These are phyloP conservation scores for Tetracladium setigerum DNA, from an alignment of 495 filamentous ascomycete genomes.

Conservation along the genomic window DNA sequence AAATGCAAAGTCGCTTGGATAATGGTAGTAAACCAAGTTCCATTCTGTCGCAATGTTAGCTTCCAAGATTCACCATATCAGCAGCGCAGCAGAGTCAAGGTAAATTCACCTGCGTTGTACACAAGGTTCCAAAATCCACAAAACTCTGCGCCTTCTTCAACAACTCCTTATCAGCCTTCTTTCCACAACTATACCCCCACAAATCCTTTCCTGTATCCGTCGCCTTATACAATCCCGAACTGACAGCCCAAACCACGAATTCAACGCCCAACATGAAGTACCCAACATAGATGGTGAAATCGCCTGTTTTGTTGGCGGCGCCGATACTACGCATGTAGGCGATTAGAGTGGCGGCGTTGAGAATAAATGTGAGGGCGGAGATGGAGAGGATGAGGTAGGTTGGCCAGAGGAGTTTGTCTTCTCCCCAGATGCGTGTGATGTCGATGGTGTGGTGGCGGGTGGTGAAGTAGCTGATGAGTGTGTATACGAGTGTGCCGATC, in stretches of 20 bases:
- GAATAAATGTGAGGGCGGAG: conserved; percentile 7
- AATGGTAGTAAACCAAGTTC: conserved; percentile 11
- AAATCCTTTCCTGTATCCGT: conserved; percentile 5
- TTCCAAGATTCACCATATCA: background rate
- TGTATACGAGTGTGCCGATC: conserved; percentile 7
- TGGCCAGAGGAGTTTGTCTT: conserved; percentile 5
- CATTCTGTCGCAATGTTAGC: conserved; percentile 4
- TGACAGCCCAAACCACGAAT: conserved; percentile 9
- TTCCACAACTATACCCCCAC: conserved; percentile 15
- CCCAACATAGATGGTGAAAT: background rate
- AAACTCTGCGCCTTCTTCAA: conserved; percentile 10
- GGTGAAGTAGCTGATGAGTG: conserved; percentile 11
- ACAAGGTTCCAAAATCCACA: conserved; percentile 14
- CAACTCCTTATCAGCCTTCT: conserved; percentile 5
- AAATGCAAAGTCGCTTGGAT: conserved; percentile 9
- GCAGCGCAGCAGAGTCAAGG: background rate
- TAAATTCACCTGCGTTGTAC: conserved; percentile 11
- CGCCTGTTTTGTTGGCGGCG: conserved; percentile 11
- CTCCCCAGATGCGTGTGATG: background rate
- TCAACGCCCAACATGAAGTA: conserved; percentile 4
- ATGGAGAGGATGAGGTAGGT: conserved; percentile 11
- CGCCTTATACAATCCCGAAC: conserved; percentile 3
- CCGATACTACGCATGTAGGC: conserved; percentile 4
- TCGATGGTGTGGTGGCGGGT: conserved; percentile 4
- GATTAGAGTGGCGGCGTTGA: conserved; percentile 9